phyloP scores from a whole-genome alignment of 306 rosid genomes.

The Canavalia gladiata region DNA sequence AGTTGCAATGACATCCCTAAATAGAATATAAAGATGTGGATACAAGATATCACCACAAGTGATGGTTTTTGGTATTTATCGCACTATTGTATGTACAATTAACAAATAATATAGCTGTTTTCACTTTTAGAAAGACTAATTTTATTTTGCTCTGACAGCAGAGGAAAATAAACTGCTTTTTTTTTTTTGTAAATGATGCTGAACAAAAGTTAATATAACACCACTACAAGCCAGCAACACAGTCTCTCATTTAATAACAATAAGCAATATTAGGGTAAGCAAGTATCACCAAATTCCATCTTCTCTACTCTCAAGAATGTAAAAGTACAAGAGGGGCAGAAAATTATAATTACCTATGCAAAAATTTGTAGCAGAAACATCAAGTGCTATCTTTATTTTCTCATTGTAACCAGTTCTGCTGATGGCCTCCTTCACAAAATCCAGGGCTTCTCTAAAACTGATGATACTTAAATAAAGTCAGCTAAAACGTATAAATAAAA shows the following conservation, averaged over 20 bases:
- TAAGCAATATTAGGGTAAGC: conserved; percentile 17
- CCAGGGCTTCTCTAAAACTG: conserved; percentile 91
- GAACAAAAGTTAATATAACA: conserved; percentile 16
- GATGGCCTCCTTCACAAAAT: conserved; percentile 91
- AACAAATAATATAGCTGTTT: conserved; percentile 29
- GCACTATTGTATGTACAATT: conserved; percentile 7
- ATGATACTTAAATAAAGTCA: conserved; percentile 44
- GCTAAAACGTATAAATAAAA: conserved; percentile 43
- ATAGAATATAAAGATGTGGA: background rate
- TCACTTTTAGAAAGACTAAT: conserved; percentile 7
- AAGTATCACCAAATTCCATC: conserved; percentile 36
- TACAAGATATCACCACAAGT: background rate
- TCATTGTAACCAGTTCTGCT: conserved; percentile 81
- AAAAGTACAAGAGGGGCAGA: conserved; percentile 29
- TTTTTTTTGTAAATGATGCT: conserved; percentile 11
- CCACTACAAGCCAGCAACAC: background rate
- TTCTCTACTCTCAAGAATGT: conserved; percentile 35
- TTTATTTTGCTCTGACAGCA: conserved; percentile 1
- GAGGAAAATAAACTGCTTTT: conserved; percentile 5
- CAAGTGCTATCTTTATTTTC: conserved; percentile 86
- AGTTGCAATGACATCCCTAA: background rate
- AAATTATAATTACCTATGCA: conserved; percentile 77
- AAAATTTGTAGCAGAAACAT: conserved; percentile 83
- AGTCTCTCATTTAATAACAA: conserved; percentile 41
- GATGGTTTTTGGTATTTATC: background rate